phyloP scores from a whole-genome alignment of 805 yeast species.

The Kuraishia piskuri region DNA sequence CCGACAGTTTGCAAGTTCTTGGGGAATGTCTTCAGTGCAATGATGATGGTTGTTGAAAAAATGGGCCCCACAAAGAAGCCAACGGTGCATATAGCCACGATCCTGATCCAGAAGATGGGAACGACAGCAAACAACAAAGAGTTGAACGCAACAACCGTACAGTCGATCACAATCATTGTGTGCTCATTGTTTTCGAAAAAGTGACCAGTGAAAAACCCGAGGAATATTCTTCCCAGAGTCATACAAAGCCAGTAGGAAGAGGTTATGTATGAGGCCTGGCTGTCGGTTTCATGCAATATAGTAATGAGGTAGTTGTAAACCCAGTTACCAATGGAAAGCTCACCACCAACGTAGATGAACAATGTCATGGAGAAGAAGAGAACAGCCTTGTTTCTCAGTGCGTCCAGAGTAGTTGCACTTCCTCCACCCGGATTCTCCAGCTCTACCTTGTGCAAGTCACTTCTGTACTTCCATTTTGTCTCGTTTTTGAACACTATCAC shows the following conservation, averaged over 20 bases:
- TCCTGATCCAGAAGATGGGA: constrained; percentile 17
- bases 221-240: constrained; percentile 35
- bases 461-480: constrained; percentile 34
- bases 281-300: constrained; percentile 27
- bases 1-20: constrained; percentile 51
- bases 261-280: constrained; percentile 35
- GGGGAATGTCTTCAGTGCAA: constrained; percentile 58
- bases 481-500: constrained; percentile 29
- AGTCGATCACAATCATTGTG: constrained; percentile 32
- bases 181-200: constrained; percentile 29
- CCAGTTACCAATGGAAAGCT: constrained; percentile 47
- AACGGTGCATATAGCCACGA: constrained; percentile 27
- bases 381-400: constrained; percentile 26
- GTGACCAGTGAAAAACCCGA: constrained; percentile 41
- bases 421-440: constrained; percentile 11
- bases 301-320: constrained; percentile 36
- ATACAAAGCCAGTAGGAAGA: constrained; percentile 44
- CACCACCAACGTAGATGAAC: constrained; percentile 44
- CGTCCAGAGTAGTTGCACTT: constrained; percentile 11
- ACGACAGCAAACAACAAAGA: constrained; percentile 25
- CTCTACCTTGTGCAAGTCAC: constrained; percentile 10
- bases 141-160: constrained; percentile 23
- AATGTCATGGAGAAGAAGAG: constrained; percentile 32
- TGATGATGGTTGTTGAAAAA: constrained; percentile 62
- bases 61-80: constrained; percentile 47